Percentiles rank a stretch among this genome's conserved stretches.
These are phyloP conservation scores for Cystobasidiopsis lactophilus DNA, from an alignment of 768 basidiomycete species.

Conservation along the genomic window DNA sequence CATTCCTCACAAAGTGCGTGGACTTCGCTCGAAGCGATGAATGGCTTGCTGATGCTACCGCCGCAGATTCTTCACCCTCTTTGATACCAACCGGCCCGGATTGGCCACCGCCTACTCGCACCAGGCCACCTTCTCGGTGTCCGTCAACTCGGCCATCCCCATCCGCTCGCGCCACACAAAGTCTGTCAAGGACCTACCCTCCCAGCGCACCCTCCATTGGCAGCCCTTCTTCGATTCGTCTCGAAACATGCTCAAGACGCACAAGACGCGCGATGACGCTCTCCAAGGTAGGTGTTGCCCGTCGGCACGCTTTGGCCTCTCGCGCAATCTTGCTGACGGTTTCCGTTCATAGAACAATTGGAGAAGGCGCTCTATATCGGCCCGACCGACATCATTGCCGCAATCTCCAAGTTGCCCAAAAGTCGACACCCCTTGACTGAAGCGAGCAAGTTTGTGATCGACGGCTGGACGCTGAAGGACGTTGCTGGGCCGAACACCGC, in stretches of 20 bases:
- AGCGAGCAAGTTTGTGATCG: slow-evolving; percentile 63
- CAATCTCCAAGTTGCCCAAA: slow-evolving; percentile 42
- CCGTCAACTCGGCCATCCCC: slow-evolving; percentile 63
- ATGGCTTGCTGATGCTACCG: background rate
- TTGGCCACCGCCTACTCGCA: slow-evolving; percentile 58
- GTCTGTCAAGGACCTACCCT: slow-evolving; percentile 34
- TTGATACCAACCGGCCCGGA: slow-evolving; percentile 49
- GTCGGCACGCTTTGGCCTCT: too few species aligned
- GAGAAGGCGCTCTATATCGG: slow-evolving; percentile 44
- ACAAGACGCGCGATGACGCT: background rate
- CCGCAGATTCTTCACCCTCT: slow-evolving; percentile 39
- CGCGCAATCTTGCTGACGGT: too few species aligned
- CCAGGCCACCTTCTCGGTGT: slow-evolving; percentile 74
- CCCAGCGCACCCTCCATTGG: slow-evolving; percentile 70
- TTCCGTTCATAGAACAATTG: background rate
- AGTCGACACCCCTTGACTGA: slow-evolving; percentile 67
- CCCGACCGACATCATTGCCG: slow-evolving; percentile 38
- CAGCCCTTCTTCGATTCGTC: slow-evolving; percentile 41
- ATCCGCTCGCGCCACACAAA: slow-evolving; percentile 37
- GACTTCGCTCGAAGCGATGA: background rate
- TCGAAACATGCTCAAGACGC: slow-evolving; percentile 38
- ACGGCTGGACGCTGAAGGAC: slow-evolving; percentile 41
- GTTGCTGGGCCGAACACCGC: slow-evolving; percentile 23
- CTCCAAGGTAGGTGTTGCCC: too few species aligned
- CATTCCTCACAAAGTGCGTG: slow-evolving; percentile 53